phyloP scores from a whole-genome alignment of 2,329 filamentous ascomycete species.

The Exophiala bonariae region DNA sequence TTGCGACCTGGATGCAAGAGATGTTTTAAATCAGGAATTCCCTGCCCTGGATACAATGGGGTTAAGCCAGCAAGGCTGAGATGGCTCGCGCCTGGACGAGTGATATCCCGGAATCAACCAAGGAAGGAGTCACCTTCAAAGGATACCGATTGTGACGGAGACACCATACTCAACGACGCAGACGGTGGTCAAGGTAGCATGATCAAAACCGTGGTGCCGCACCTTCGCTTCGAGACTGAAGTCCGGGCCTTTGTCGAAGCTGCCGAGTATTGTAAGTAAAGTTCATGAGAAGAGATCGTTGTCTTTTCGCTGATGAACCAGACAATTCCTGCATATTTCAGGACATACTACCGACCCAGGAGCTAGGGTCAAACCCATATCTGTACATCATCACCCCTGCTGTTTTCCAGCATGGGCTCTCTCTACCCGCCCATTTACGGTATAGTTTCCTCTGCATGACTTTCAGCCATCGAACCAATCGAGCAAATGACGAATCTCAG shows the following conservation, averaged over 20 bases:
- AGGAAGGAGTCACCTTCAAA: no score
- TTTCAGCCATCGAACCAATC: constrained; percentile 1
- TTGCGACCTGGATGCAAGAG: neutral
- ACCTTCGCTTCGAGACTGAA: neutral
- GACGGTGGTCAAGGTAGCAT: no score
- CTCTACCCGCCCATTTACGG: neutral
- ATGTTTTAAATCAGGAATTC: neutral
- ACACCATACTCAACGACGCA: no score
- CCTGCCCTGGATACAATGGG: neutral
- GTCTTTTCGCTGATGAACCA: neutral
- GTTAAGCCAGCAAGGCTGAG: neutral
- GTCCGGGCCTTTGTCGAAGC: neutral
- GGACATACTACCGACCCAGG: constrained; percentile 25
- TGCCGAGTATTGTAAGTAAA: neutral
- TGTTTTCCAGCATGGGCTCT: neutral
- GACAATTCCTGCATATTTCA: constrained; percentile 32
- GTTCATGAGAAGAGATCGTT: neutral
- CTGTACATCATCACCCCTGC: constrained; percentile 29
- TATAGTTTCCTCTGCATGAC: neutral
- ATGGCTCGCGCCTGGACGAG: neutral
- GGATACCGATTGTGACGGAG: no score
- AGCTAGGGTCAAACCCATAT: constrained; percentile 28
- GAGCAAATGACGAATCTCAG: neutral
- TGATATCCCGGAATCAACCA: neutral
- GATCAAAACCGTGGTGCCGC: neutral